phyloP scores from a whole-genome alignment of 306 rosid species.

The Vachellia pachyceras region DNA sequence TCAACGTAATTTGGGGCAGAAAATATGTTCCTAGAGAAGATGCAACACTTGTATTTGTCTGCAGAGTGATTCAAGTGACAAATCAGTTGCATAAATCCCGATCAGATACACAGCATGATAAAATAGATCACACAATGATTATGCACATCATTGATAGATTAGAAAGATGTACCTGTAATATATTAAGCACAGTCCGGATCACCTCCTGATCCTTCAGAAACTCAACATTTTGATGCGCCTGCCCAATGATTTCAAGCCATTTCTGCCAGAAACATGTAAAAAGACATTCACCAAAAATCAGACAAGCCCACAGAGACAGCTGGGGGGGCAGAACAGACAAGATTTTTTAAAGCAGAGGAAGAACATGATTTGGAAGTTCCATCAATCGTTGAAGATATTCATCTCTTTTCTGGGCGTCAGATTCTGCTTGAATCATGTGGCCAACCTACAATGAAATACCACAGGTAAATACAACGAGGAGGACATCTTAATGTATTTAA shows the following conservation, averaged over 20 bases:
- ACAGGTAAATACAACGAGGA: background rate
- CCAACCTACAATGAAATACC: slow-evolving; percentile 63
- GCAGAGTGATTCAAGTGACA: slow-evolving; percentile 44
- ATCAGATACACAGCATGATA: background rate
- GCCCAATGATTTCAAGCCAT: slow-evolving; percentile 95
- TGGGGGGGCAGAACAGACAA: slow-evolving; percentile 7
- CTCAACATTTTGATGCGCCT: slow-evolving; percentile 89
- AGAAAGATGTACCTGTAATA: slow-evolving; percentile 72
- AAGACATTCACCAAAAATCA: background rate
- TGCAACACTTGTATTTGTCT: slow-evolving; percentile 98
- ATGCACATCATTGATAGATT: background rate
- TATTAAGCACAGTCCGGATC: slow-evolving; percentile 90
- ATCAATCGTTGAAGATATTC: slow-evolving; percentile 90
- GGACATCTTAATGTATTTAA: background rate
- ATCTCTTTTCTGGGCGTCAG: slow-evolving; percentile 87
- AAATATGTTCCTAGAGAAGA: slow-evolving; percentile 91
- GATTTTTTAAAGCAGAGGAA: slow-evolving; percentile 21
- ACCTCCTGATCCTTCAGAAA: slow-evolving; percentile 89
- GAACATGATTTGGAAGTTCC: slow-evolving; percentile 93
- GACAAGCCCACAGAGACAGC: slow-evolving; percentile 8
- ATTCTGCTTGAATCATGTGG: slow-evolving; percentile 95
- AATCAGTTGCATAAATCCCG: background rate
- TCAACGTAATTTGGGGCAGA: slow-evolving; percentile 82
- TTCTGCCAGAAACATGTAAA: slow-evolving; percentile 55
- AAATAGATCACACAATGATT: slow-evolving; percentile 10